These are phyloP conservation scores for Aegilops speltoides DNA, from an alignment of 176 grass and related monocot species.

Conservation along the genomic window DNA sequence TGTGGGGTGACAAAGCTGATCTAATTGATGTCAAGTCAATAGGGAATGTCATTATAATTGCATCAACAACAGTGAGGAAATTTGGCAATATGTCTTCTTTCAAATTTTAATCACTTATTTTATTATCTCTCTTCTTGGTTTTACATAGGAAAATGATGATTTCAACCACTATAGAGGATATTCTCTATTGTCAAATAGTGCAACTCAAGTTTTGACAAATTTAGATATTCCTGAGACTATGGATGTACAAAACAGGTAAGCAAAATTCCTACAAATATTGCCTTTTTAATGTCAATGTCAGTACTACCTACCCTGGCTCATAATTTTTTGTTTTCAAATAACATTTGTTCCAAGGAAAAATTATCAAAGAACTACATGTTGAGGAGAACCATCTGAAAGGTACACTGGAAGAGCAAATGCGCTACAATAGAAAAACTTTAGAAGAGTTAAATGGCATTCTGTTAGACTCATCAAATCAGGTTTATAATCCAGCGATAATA, in stretches of 20 bases:
- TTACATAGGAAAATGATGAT: neutral
- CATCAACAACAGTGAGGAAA: neutral
- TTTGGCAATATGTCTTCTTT: neutral
- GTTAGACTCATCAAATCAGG: neutral
- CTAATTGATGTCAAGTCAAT: neutral
- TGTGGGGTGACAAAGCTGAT: neutral
- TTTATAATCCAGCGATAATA: neutral
- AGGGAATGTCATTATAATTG: neutral
- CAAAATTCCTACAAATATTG: neutral
- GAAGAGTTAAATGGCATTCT: too few species aligned
- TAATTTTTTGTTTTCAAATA: neutral
- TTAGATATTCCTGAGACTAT: neutral
- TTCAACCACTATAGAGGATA: neutral
- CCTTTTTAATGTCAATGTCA: neutral
- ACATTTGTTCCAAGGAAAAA: neutral
- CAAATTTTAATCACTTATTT: neutral
- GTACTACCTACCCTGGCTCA: neutral
- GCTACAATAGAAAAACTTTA: neutral
- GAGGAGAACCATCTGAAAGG: neutral
- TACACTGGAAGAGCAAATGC: neutral
- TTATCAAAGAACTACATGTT: neutral
- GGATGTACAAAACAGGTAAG: neutral
- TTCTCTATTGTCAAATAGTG: conserved; percentile 13
- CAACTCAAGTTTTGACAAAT: neutral
- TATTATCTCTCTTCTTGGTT: neutral